Conservation (phyloP, 2,329 filamentous ascomycete species). For the Colletotrichum spaethianum region DNA sequence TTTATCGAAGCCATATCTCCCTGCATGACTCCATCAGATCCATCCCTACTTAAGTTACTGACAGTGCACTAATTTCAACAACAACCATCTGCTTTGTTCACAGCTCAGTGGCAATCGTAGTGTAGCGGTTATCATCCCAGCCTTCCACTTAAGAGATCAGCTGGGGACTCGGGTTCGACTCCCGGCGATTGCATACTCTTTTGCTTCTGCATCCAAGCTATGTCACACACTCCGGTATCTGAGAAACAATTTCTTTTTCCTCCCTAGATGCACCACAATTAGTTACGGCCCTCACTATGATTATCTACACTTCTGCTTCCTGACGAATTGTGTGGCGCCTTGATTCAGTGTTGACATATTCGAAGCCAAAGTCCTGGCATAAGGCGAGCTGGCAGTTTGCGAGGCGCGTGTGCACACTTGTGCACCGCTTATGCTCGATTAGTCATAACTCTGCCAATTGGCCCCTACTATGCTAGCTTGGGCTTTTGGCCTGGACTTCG, state of each 20-base stretch:
- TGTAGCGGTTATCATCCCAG: constrained; percentile 32
- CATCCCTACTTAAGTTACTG: not conserved
- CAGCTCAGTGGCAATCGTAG: not conserved
- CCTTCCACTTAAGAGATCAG: not conserved
- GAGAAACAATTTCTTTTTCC: not conserved
- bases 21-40: not conserved
- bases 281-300: too few species aligned
- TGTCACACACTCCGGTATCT: too few species aligned
- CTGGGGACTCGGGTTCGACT: constrained; percentile 32
- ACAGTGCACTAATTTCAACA: rapidly evolving
- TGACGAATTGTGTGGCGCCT: too few species aligned
- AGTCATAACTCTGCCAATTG: not conserved
- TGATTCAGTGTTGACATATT: too few species aligned
- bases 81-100: not conserved
- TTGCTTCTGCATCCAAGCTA: not conserved
- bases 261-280: too few species aligned
- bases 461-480: not conserved
- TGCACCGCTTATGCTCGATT: not conserved
- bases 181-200: constrained; percentile 6
- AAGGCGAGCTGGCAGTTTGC: not conserved
- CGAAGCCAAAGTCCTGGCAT: not conserved
- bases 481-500: constrained; percentile 9
- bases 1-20: too few species aligned
- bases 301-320: too few species aligned
- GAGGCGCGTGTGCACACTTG: not conserved